Base-by-base conservation (phyloP, 257 asterid species). In the Thymus quinquecostatus region DNA sequence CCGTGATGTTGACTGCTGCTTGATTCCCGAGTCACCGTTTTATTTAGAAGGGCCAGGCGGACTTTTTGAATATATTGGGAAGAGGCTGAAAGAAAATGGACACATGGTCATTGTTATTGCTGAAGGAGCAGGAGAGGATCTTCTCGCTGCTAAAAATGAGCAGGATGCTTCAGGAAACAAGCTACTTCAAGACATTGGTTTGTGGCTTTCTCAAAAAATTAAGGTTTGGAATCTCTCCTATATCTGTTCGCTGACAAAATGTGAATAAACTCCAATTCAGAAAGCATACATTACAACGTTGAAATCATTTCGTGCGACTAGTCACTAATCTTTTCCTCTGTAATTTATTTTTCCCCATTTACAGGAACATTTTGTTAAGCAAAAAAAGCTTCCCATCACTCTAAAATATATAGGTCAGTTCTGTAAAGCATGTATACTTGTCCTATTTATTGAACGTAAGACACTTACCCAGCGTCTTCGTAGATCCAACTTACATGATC, bases 401-500 rank as follows among this genome's bases (percentile, higher is more conserved):
- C 85, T 88, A n/a, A 88, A 88, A 77, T 82, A 84, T 83, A 86
- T 88, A 82, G 95, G 95, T 86, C 59, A 58, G 89, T 75, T 59
- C 50, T 56, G 79, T 27, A 61, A 2, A 40, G 43, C 49, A 27
- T 33, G 44, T 45, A 2, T 69, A 13, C 6, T 33, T 56, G n/a
- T 54, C 58, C 33, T 41, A 11, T 60, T 68, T 59, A 41, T 59
- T 64, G 78, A 9, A 21, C 64, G 66, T 14, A 29, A 4, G 51
- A 69, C 68, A 71, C 64, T 71, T 58, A 78, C 65, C 53, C 66
- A 29, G 12, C 38, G 54, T 43, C 68, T 63, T 75, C 69, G 13
- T 86, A 88, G 95, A 88, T 77, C 95, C 95, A 45, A 88, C 95
- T 61, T 88, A 88, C 85, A 88, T 88, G 95, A 84, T 88, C 50